Conservation (phyloP, 371 early-diverging fungal species). For the Mucor lusitanicus region DNA sequence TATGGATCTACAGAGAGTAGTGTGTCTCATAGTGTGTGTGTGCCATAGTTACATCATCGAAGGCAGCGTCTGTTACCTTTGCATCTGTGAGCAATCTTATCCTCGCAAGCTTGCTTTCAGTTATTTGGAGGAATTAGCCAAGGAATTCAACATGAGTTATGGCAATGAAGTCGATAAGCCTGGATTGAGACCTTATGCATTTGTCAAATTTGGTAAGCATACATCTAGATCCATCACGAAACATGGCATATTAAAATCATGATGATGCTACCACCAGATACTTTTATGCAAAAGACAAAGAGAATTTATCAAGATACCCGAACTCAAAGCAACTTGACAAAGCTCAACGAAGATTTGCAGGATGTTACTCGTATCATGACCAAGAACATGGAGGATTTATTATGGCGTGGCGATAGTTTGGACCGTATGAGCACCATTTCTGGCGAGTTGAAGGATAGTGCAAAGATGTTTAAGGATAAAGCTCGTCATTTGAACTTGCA, state of each 20-base stretch:
- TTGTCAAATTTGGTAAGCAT: slow-evolving; percentile 87
- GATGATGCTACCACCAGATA: slow-evolving; percentile 58
- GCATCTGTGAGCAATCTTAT: slow-evolving; percentile 92
- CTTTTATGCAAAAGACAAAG: slow-evolving; percentile 96
- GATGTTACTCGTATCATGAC: slow-evolving; percentile 98
- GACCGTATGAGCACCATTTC: slow-evolving; percentile 71
- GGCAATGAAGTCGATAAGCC: slow-evolving; percentile 84
- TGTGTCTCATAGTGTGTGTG: too few relatives aligned
- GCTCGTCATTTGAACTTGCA: slow-evolving; percentile 84
- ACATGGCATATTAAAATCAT: too few relatives aligned
- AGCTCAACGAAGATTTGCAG: slow-evolving; percentile 93
- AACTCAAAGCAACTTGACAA: slow-evolving; percentile 89
- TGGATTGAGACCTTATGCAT: slow-evolving; percentile 94
- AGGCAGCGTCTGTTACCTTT: slow-evolving; percentile 90
- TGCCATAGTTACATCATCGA: slow-evolving; percentile 87
- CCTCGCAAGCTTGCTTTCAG: slow-evolving; percentile 95
- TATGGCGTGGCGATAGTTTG: slow-evolving; percentile 90
- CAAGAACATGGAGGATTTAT: slow-evolving; percentile 94
- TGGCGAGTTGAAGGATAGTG: slow-evolving; percentile 56
- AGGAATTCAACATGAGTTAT: slow-evolving; percentile 92
- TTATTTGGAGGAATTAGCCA: slow-evolving; percentile 92
- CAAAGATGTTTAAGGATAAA: slow-evolving; percentile 55
- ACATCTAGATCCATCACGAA: not conserved
- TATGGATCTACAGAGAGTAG: not conserved
- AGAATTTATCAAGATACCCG: slow-evolving; percentile 93